Evolutionary conservation across 139 green algal species (phyloP).

Genomic region (Astrephomene gubernaculifera): DNA sequence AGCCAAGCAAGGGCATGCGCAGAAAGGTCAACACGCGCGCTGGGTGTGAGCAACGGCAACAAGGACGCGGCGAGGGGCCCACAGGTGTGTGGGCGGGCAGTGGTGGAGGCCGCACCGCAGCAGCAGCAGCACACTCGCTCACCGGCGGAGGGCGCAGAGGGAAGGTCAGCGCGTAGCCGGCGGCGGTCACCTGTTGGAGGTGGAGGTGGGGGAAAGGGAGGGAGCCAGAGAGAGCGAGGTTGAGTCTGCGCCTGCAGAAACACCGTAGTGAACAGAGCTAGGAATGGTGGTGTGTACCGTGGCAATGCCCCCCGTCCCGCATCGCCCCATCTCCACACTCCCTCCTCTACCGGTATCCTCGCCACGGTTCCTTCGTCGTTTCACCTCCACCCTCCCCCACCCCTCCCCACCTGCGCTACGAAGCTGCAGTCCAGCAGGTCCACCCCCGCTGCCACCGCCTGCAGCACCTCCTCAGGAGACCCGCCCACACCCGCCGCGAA

Average conservation of each 20-base stretch:
- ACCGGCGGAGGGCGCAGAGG: conserved; percentile 41
- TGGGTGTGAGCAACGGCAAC: too few species aligned
- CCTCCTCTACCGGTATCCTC: not conserved
- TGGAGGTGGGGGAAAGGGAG: not conserved
- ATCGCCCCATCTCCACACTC: too few species aligned
- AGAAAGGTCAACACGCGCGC: too few species aligned
- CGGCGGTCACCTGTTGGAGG: conserved; percentile 40
- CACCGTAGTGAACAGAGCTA: too few species aligned
- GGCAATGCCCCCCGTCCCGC: too few species aligned
- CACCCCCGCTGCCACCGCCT: conserved; percentile 67
- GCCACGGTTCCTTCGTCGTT: not conserved
- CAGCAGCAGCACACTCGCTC: too few species aligned
- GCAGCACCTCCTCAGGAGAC: conserved; percentile 66
- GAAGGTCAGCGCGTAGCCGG: conserved; percentile 77
- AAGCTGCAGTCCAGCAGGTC: conserved; percentile 75
- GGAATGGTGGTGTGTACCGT: too few species aligned
- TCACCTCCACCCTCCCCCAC: not conserved
- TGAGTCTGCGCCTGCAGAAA: too few species aligned
- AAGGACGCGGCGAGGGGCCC: too few species aligned
- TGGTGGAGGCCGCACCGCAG: too few species aligned
- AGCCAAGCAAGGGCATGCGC: too few species aligned
- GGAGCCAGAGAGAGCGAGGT: not conserved
- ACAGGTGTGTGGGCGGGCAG: too few species aligned
- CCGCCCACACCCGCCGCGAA: conserved; percentile 55
- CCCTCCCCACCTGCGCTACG: conserved; percentile 39